Percentiles rank a stretch among this genome's conserved stretches.
Conservation (phyloP, 2,329 filamentous ascomycete genomes). For the Fusarium compactum region DNA sequence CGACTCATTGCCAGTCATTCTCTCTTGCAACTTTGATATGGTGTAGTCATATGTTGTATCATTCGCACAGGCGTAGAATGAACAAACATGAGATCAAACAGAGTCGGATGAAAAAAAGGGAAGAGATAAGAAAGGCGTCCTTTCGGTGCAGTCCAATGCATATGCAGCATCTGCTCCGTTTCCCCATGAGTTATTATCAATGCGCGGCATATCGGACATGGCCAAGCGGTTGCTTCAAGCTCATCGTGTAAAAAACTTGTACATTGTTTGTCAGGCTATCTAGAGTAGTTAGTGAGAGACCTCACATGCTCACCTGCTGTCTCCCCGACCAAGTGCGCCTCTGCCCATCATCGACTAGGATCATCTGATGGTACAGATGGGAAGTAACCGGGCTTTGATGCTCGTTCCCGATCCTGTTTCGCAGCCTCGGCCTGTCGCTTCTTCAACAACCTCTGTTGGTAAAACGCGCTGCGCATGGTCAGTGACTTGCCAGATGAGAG, state of each 20-base stretch:
- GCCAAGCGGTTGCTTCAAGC: background rate
- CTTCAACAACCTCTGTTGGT: conserved; percentile 84
- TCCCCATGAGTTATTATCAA: background rate
- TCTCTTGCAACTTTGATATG: no score
- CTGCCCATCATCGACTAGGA: conserved; percentile 51
- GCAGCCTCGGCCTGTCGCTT: conserved; percentile 67
- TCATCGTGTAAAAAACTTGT: background rate
- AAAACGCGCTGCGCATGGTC: conserved; percentile 74
- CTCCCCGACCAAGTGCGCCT: background rate
- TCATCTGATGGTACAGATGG: conserved; percentile 82
- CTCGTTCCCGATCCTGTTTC: conserved; percentile 82
- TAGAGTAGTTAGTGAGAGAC: background rate
- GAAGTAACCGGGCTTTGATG: conserved; percentile 83
- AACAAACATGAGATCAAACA: no score
- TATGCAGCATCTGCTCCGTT: background rate
- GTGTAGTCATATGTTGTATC: no score
- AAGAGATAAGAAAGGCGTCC: no score
- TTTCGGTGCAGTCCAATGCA: background rate
- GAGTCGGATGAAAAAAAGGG: no score
- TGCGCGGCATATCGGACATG: no score
- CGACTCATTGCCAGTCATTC: no score
- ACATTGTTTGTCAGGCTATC: background rate
- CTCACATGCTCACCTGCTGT: background rate
- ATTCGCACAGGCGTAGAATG: no score
- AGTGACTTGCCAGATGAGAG: background rate